phyloP scores from a whole-genome alignment of 129 eudicot species.

The Smallanthus sonchifolius region DNA sequence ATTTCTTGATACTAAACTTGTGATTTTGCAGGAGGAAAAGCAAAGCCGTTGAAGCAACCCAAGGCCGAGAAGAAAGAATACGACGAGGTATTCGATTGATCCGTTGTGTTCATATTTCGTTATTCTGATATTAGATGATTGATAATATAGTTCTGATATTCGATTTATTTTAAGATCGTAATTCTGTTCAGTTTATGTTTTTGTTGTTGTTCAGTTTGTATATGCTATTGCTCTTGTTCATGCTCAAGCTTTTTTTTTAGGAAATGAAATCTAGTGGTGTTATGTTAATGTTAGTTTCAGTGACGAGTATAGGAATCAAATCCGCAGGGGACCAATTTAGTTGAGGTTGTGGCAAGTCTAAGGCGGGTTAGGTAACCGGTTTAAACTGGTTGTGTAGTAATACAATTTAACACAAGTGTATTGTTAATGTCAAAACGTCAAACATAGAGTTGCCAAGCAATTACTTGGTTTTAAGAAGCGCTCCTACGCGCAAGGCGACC shows the following conservation, averaged over 20 bases:
- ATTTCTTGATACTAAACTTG: neutral
- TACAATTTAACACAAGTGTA: neutral
- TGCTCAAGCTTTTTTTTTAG: neutral
- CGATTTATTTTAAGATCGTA: neutral
- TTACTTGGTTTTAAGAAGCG: too few species aligned
- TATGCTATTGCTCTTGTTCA: neutral
- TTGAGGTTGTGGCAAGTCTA: neutral
- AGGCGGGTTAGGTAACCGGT: neutral
- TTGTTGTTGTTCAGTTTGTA: neutral
- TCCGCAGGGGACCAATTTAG: neutral
- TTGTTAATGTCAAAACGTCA: neutral
- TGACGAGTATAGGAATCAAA: neutral
- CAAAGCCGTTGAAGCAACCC: slow-evolving; percentile 86
- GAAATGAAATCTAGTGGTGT: neutral
- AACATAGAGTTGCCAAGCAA: neutral
- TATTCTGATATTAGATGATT: neutral
- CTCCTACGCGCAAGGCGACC: too few species aligned
- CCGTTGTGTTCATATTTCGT: neutral
- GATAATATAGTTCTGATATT: neutral
- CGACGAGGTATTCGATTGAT: slow-evolving; percentile 57
- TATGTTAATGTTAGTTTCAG: neutral
- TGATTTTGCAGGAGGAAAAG: slow-evolving; percentile 67
- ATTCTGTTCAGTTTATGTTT: neutral
- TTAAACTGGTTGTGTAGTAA: neutral
- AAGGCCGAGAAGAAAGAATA: slow-evolving; percentile 72